Evolutionary conservation across 1,284 basidiomycete genomes (phyloP), one percentile per base, ranked within the genome.

Genomic region (Sporisorium reilianum): DNA sequence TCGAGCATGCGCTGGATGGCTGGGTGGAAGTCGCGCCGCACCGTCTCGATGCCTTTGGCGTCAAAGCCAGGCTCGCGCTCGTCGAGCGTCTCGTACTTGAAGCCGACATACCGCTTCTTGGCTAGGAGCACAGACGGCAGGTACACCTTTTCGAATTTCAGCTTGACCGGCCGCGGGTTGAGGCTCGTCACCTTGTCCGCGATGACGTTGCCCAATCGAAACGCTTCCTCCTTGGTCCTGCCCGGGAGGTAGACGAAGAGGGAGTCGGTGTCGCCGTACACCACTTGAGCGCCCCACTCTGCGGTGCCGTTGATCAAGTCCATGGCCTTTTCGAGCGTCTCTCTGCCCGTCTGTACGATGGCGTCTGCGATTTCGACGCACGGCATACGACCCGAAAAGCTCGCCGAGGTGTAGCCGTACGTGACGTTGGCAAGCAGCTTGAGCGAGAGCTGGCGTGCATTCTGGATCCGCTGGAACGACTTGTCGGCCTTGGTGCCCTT

Each of bases 101-200:
- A 95, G 2, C 96, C 96, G 10, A 97, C 95, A 79, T 98, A 98
- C 67, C 95, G 90, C 84, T 98, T 98, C 88, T 99, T 99, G 0
- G 95, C 94, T 87, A 97, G 89, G 23, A 99, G 88, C 0, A 98
- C 90, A 68, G 92, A 95, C 2, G 94, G 95, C 55, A 95, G 89
- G 85, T 97, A 99, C 5, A 98, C 94, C 89, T 99, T 99, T 84
- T 99, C 97, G 76, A 99, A 97, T 85, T 97, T 97, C 66, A 99
- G 89, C 85, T 95, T 97, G 73, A 99, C 88, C 0, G 96, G 97
- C 8, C 90, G 88, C 0, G 95, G 97, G 79, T 98, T 98, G 82
- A 90, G 87, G 1, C 89, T 88, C 2, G 97, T 98, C 59, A 99
- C 89, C 0, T 89, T 88, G 55, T 95, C 91, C 4, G 95, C 92